Evolutionary conservation across 2,329 filamentous ascomycete genomes (phyloP), one percentile per base, ranked within the genome.

Genomic region (Paraphaeosphaeria sporulosa): DNA sequence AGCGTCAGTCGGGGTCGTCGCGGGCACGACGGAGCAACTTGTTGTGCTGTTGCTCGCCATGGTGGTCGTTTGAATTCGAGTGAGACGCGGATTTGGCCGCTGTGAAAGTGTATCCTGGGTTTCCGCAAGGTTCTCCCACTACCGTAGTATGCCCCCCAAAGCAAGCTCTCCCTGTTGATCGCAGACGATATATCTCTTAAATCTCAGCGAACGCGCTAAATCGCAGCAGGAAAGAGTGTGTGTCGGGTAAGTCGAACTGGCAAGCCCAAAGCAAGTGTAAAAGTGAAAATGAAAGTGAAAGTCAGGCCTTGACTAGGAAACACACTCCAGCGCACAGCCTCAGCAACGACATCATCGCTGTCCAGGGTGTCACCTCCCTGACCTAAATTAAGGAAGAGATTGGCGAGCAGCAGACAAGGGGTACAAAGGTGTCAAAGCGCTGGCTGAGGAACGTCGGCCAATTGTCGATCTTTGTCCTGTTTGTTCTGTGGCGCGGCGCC

Each of bases 1-100:
- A 13, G 86, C 82, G 75, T 89, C 84, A 63, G 85, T 84, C 30
- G 78, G 71, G 5, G 81, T 79, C 3, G 71, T 68, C 6, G 73
- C 67, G 1, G 85, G 85, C 44, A 82, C 77, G 55, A 72, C 65
- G 13, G 76, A 79, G 68, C 83, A 85, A 60, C 80, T 80, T 10
- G 47, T 43, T 12, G 54, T 34, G 23, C 47, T 52, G 15, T 57
- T 64, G 61, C 68, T 59, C 13, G 51, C 56, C 64, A 69, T 67
- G 32, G 47, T 61, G 15, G 10, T 12, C 21, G 30, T 55, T 40
- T 23, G n/a, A 7, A 12, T 8, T 50, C 17, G 8, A 19, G 17
- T 12, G 10, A 40, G 38, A n/a, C 19, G 17, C 6, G 38, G 38
- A 36, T 7, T 7, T 9, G 34, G 21, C 3, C 49, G 19, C 42